phyloP scores from a whole-genome alignment of 768 basidiomycete genomes.

The Boletus sp. region DNA sequence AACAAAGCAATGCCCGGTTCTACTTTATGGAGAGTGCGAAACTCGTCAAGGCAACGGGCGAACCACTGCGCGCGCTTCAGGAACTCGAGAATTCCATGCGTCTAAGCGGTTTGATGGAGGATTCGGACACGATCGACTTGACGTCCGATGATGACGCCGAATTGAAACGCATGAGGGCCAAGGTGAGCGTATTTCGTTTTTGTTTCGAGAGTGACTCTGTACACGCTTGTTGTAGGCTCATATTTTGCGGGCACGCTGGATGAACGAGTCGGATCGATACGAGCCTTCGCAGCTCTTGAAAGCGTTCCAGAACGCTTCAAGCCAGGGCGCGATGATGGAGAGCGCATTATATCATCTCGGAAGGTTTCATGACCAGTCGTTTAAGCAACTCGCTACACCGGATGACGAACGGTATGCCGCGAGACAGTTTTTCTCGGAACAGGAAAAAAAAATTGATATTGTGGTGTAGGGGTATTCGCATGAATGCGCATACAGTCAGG shows the following conservation, averaged over 20 bases:
- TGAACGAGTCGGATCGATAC: conserved; percentile 84
- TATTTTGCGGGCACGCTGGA: conserved; percentile 85
- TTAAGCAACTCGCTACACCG: conserved; percentile 45
- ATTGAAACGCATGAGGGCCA: conserved; percentile 58
- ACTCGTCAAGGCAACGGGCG: conserved; percentile 72
- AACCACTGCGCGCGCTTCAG: conserved; percentile 80
- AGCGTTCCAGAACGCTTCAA: conserved; percentile 51
- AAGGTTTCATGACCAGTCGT: conserved; percentile 81
- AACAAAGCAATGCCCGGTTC: conserved; percentile 65
- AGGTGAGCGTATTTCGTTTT: conserved; percentile 43
- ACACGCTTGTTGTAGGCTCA: conserved; percentile 50
- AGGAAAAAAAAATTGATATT: neutral
- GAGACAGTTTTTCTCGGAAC: neutral
- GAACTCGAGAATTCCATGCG: conserved; percentile 78
- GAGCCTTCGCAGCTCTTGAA: conserved; percentile 60
- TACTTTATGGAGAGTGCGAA: conserved; percentile 91
- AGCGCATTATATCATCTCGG: conserved; percentile 85
- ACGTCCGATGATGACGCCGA: conserved; percentile 50
- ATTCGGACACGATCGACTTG: conserved; percentile 50
- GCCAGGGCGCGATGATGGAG: conserved; percentile 63
- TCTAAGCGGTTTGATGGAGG: conserved; percentile 45
- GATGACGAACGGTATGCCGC: conserved; percentile 54
- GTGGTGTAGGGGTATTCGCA: conserved; percentile 49
- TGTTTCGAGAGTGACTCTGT: neutral
- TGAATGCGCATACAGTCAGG: conserved; percentile 64